These are phyloP conservation scores for Colletotrichum australisinense DNA, from an alignment of 2,329 filamentous ascomycete genomes.

Conservation along the genomic window DNA sequence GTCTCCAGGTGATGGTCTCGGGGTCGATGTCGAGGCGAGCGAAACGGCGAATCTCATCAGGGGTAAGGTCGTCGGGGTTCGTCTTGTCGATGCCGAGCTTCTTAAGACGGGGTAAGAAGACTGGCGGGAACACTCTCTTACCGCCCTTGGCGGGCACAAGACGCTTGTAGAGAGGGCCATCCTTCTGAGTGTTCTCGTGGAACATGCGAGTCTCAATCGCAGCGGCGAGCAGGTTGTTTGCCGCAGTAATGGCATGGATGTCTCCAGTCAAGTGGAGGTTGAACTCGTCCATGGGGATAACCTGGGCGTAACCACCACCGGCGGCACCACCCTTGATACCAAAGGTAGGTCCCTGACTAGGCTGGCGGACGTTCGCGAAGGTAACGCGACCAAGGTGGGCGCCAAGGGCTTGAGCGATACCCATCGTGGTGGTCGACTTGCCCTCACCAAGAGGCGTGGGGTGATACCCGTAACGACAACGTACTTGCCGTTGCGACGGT, in stretches of 20 bases:
- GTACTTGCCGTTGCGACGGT: conserved; percentile 90
- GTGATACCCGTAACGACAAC: conserved; percentile 96
- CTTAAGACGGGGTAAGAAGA: conserved; percentile 94
- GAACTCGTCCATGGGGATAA: conserved; percentile 99
- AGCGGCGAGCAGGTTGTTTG: conserved; percentile 95
- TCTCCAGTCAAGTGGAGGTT: conserved; percentile 98
- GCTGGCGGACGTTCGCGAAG: conserved; percentile 97
- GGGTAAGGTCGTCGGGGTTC: conserved; percentile 88
- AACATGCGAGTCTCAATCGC: conserved; percentile 99
- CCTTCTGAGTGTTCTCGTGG: conserved; percentile 95
- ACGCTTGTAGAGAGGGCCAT: conserved; percentile 86
- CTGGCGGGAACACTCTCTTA: conserved; percentile 84
- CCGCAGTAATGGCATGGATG: conserved; percentile 96
- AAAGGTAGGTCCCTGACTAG: conserved; percentile 96
- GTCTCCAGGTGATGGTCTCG: conserved; percentile 95
- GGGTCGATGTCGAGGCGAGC: conserved; percentile 97
- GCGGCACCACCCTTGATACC: conserved; percentile 99
- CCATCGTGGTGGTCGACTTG: conserved; percentile 98
- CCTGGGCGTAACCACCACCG: conserved; percentile 97
- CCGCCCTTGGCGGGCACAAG: conserved; percentile 92
- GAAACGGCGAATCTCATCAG: conserved; percentile 88
- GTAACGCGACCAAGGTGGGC: conserved; percentile 88
- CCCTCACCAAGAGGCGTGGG: conserved; percentile 96
- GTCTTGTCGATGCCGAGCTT: conserved; percentile 98
- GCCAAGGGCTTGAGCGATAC: conserved; percentile 90